Evolutionary conservation across 768 basidiomycete species (phyloP).

Genomic region (Rhodocollybia butyracea): DNA sequence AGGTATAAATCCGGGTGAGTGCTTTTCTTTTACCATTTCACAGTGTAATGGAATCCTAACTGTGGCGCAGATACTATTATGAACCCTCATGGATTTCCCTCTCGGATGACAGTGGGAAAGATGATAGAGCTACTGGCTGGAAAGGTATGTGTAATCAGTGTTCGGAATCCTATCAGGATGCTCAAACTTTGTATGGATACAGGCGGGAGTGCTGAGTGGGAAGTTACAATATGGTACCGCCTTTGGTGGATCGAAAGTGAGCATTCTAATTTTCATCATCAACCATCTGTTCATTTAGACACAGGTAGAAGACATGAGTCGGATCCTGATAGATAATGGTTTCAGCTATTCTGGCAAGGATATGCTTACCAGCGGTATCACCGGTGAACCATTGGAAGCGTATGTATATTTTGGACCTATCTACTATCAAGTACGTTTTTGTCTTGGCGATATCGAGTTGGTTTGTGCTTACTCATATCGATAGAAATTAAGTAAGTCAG

Average conservation of each 20-base stretch:
- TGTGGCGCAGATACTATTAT: slow-evolving; percentile 83
- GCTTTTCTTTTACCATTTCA: not conserved
- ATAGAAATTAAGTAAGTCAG: slow-evolving; percentile 87
- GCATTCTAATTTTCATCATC: not conserved
- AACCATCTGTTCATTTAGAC: not conserved
- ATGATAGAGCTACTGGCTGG: slow-evolving; percentile 98
- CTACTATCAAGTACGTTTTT: slow-evolving; percentile 79
- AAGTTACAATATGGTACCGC: slow-evolving; percentile 93
- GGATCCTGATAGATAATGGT: slow-evolving; percentile 90
- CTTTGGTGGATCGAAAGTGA: slow-evolving; percentile 95
- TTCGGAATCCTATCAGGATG: not conserved
- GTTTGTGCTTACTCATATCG: slow-evolving; percentile 7
- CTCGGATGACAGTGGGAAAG: slow-evolving; percentile 99
- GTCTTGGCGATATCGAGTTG: not conserved
- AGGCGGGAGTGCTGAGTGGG: slow-evolving; percentile 90
- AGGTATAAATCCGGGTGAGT: slow-evolving; percentile 85
- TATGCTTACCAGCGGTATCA: slow-evolving; percentile 97
- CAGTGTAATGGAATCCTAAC: not conserved
- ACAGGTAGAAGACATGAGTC: slow-evolving; percentile 96
- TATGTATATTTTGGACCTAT: slow-evolving; percentile 99
- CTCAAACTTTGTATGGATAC: not conserved
- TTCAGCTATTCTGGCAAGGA: slow-evolving; percentile 99
- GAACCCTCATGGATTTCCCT: slow-evolving; percentile 99
- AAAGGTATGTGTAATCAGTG: slow-evolving; percentile 52
- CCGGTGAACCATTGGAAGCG: slow-evolving; percentile 92